Evolutionary conservation across 2,329 filamentous ascomycete species (phyloP).

Genomic region (Epichloe amarillans): DNA sequence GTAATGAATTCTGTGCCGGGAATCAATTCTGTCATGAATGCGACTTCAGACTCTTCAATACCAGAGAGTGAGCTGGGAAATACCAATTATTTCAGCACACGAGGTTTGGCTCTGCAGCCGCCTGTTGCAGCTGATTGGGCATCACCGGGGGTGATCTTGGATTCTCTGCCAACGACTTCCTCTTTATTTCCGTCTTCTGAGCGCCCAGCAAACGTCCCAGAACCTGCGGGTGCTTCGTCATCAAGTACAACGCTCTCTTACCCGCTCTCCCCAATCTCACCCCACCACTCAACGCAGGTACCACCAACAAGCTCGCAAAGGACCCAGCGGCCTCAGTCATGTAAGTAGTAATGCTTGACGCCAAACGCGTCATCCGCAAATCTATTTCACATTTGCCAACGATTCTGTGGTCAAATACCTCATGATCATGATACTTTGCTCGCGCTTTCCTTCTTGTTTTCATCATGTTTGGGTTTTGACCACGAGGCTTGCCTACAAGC

Average conservation of each 20-base stretch:
- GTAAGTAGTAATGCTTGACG: slow-evolving; percentile 1
- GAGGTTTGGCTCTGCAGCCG: slow-evolving; percentile 1
- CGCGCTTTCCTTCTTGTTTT: too few species aligned
- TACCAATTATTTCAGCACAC: not conserved
- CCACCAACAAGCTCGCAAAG: not conserved
- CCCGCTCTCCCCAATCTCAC: slow-evolving; percentile 4
- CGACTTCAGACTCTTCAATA: not conserved
- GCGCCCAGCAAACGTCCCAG: slow-evolving; percentile 9
- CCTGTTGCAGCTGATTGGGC: slow-evolving; percentile 1
- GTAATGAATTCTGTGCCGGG: not conserved
- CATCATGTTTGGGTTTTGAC: too few species aligned
- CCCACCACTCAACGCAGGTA: slow-evolving; percentile 3
- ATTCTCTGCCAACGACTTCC: slow-evolving; percentile 10
- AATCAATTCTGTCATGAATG: not conserved
- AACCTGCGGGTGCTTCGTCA: slow-evolving; percentile 9
- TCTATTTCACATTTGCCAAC: not conserved
- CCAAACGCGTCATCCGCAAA: not conserved
- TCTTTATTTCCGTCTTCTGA: slow-evolving; percentile 9
- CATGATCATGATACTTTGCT: too few species aligned
- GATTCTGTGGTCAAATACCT: too few species aligned
- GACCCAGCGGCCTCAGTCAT: slow-evolving; percentile 1
- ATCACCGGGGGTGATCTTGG: slow-evolving; percentile 9
- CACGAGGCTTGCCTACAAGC: too few species aligned
- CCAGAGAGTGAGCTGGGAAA: not conserved
- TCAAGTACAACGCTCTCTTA: slow-evolving; percentile 8